Percentiles rank a stretch among this genome's conserved stretches.
Evolutionary conservation across 202 grass and related monocot genomes (phyloP).

Genomic region (Cymbopogon flexuosus): DNA sequence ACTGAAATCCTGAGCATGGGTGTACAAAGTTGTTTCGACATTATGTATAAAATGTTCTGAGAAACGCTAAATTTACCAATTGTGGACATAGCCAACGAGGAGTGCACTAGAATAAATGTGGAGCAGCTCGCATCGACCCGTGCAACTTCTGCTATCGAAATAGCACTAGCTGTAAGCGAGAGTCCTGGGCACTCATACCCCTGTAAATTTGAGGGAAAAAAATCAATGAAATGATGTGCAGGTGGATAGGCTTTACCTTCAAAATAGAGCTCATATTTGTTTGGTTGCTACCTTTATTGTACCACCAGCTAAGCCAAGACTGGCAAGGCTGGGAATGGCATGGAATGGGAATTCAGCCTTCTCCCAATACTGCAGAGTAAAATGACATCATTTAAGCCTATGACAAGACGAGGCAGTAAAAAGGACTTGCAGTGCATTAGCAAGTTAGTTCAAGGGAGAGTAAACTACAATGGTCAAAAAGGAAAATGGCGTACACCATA

Average conservation of each 20-base stretch:
- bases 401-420: too few relatives aligned
- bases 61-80: slow-evolving; percentile 53
- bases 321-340: too few relatives aligned
- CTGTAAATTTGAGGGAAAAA: slow-evolving; percentile 32
- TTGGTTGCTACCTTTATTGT: too few relatives aligned
- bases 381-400: too few relatives aligned
- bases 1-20: background rate
- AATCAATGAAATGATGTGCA: background rate
- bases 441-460: background rate
- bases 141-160: slow-evolving; percentile 69
- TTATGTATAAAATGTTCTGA: background rate
- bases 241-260: background rate
- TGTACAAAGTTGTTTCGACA: slow-evolving; percentile 9
- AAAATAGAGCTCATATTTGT: background rate
- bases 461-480: background rate
- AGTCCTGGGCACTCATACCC: slow-evolving; percentile 79
- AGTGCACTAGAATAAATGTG: slow-evolving; percentile 92
- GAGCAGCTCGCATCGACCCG: slow-evolving; percentile 1
- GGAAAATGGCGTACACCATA: too few relatives aligned
- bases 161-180: slow-evolving; percentile 66
- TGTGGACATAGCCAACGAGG: slow-evolving; percentile 88
- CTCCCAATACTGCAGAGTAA: too few relatives aligned
- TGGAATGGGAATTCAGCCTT: too few relatives aligned
- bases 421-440: too few relatives aligned
- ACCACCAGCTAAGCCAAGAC: too few relatives aligned